These are phyloP conservation scores for Lipomyces anomalus DNA, from an alignment of 805 yeast genomes.

Conservation along the genomic window DNA sequence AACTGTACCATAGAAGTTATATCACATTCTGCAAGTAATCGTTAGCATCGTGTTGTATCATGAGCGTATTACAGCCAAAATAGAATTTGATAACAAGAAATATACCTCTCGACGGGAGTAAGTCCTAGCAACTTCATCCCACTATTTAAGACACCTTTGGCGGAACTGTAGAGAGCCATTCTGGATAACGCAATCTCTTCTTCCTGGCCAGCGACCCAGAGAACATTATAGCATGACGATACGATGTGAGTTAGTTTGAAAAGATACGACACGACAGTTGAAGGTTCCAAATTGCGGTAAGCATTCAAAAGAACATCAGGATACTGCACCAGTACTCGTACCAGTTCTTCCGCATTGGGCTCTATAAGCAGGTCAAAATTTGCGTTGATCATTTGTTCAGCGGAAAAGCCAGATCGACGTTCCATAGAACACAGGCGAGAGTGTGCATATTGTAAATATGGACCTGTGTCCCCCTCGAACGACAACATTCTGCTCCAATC, in stretches of 20 bases:
- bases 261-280: conserved; percentile 88
- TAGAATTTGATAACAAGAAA: background rate
- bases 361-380: conserved; percentile 61
- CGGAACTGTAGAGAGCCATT: conserved; percentile 82
- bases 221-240: conserved; percentile 88
- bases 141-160: conserved; percentile 80
- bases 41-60: background rate
- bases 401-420: conserved; percentile 54
- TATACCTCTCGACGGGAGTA: conserved; percentile 86
- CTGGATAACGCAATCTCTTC: conserved; percentile 82
- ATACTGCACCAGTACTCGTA: conserved; percentile 78
- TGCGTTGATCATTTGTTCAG: conserved; percentile 37
- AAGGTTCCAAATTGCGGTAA: conserved; percentile 79
- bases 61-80: background rate
- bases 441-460: conserved; percentile 96
- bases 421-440: conserved; percentile 92
- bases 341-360: conserved; percentile 61
- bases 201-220: conserved; percentile 96
- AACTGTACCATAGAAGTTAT: too few species aligned
- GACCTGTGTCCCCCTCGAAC: conserved; percentile 99
- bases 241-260: conserved; percentile 90
- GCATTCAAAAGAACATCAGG: conserved; percentile 87
- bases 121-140: conserved; percentile 88
- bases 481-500: conserved; percentile 98
- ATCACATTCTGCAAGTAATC: too few species aligned